Conservation (phyloP, 2,329 filamentous ascomycete genomes). For the Tricladium varicosporioides region DNA sequence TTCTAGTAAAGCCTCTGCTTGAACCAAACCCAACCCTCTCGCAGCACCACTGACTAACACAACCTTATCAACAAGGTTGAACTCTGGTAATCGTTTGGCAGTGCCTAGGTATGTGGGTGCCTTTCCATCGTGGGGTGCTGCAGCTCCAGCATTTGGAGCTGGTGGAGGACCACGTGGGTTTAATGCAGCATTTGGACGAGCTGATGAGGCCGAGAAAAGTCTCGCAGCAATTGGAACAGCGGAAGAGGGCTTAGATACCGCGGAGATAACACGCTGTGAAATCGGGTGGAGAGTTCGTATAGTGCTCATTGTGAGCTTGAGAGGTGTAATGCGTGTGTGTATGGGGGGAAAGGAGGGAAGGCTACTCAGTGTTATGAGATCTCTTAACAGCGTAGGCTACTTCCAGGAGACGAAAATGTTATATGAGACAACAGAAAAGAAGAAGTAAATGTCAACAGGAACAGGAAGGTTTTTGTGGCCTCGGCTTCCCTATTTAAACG, state of each 20-base stretch:
- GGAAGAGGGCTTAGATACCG: not conserved
- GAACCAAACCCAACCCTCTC: slow-evolving; percentile 69
- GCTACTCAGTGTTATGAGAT: not conserved
- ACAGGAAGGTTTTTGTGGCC: not conserved
- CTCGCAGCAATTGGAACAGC: not conserved
- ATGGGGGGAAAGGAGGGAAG: not conserved
- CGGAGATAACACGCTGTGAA: not conserved
- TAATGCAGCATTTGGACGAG: not conserved
- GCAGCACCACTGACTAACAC: slow-evolving; percentile 71
- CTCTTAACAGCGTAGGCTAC: not conserved
- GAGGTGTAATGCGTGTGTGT: not conserved
- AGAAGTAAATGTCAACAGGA: not conserved
- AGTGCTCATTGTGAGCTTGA: not conserved
- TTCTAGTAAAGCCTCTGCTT: slow-evolving; percentile 71
- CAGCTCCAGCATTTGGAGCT: slow-evolving; percentile 17
- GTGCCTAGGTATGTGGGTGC: slow-evolving; percentile 24
- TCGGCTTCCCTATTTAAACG: not conserved
- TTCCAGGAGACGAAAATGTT: not conserved
- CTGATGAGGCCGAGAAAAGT: not conserved
- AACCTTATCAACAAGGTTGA: slow-evolving; percentile 65
- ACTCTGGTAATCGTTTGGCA: slow-evolving; percentile 47
- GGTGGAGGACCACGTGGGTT: slow-evolving; percentile 9
- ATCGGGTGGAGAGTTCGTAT: not conserved
- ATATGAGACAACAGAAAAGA: not conserved
- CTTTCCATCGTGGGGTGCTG: slow-evolving; percentile 8